Percentiles rank a stretch among this genome's conserved stretches.
These are phyloP conservation scores for Beauveria scarabaeidicola DNA, from an alignment of 2,329 filamentous ascomycete species.

Conservation along the genomic window DNA sequence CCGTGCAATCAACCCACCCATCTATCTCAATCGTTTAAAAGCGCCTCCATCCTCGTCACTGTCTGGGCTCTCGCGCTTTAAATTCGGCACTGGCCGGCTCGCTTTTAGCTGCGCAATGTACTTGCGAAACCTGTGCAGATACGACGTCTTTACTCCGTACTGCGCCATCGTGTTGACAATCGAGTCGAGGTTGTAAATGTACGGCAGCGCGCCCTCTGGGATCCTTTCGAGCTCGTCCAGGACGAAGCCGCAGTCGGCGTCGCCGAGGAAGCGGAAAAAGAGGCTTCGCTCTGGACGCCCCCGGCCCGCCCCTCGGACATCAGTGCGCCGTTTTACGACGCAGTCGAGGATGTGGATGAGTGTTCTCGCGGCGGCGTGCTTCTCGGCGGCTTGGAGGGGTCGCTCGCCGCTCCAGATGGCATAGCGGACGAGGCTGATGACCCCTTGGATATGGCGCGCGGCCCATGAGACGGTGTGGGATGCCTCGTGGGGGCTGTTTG, in stretches of 20 bases:
- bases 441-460: conserved; percentile 35
- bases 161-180: conserved; percentile 25
- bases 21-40: conserved; percentile 12
- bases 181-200: conserved; percentile 29
- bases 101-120: conserved; percentile 24
- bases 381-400: conserved; percentile 30
- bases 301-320: conserved; percentile 24
- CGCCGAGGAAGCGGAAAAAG: conserved; percentile 40
- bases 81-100: conserved; percentile 19
- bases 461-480: conserved; percentile 38
- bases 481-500: not conserved
- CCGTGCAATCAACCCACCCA: not conserved
- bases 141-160: conserved; percentile 26
- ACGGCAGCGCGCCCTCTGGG: conserved; percentile 35
- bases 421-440: conserved; percentile 34
- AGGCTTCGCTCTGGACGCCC: conserved; percentile 32
- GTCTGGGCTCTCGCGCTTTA: conserved; percentile 22
- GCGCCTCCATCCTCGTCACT: conserved; percentile 19
- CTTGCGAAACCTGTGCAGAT: conserved; percentile 27
- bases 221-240: conserved; percentile 35
- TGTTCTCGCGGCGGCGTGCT: conserved; percentile 36
- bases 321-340: conserved; percentile 33
- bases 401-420: conserved; percentile 30
- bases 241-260: conserved; percentile 35
- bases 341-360: conserved; percentile 39